Conservation (phyloP, 2,329 filamentous ascomycete genomes). For the Leptographium procerum region DNA sequence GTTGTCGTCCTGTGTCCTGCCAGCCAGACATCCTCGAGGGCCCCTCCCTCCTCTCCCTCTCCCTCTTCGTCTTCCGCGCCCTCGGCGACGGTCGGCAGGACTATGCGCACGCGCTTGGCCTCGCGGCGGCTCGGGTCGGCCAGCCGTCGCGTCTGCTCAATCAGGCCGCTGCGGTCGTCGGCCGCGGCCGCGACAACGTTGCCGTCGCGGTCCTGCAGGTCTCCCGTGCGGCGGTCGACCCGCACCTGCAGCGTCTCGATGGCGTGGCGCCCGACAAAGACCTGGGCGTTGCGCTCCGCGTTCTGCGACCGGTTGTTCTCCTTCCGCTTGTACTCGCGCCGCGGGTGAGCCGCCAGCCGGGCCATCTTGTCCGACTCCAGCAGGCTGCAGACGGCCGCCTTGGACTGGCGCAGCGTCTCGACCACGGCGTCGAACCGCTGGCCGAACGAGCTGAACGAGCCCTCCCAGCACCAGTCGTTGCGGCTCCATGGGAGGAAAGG, state of each 20-base stretch:
- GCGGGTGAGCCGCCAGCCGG: conserved; percentile 12
- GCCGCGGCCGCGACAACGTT: conserved; percentile 8
- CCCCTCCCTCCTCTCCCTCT: background rate
- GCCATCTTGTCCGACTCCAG: conserved; percentile 11
- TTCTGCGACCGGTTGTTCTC: conserved; percentile 14
- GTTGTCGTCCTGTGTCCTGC: background rate
- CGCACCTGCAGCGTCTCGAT: conserved; percentile 8
- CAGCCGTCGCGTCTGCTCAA: conserved; percentile 11
- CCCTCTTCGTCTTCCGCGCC: background rate
- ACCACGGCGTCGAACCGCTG: conserved; percentile 10
- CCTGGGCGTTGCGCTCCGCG: conserved; percentile 13
- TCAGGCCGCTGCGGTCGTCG: conserved; percentile 6
- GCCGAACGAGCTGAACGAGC: conserved; percentile 5
- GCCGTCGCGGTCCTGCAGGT: conserved; percentile 12
- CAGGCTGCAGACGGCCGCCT: conserved; percentile 13
- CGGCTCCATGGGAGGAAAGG: conserved; percentile 12
- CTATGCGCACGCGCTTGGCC: background rate
- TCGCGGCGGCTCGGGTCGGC: conserved; percentile 1
- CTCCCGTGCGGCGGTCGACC: conserved; percentile 3
- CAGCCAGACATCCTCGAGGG: too few species aligned
- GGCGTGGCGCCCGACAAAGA: conserved; percentile 12
- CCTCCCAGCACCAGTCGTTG: conserved; percentile 13
- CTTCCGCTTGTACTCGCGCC: conserved; percentile 13
- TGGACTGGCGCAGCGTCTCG: conserved; percentile 9
- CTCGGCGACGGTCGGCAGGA: background rate